phyloP scores from a whole-genome alignment of 345 rosid species.

The Firmiana major region DNA sequence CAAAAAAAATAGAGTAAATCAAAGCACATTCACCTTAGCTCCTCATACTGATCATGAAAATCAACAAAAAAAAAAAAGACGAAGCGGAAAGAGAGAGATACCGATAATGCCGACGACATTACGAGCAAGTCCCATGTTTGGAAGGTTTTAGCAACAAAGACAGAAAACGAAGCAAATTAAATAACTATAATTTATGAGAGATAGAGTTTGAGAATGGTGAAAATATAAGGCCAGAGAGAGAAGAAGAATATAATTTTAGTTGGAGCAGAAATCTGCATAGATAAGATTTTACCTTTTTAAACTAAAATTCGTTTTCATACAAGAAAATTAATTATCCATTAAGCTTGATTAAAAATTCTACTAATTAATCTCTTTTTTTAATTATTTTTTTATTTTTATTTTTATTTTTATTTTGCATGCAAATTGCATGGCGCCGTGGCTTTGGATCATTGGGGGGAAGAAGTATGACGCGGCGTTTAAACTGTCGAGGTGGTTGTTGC shows the following conservation, averaged over 20 bases:
- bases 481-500: neutral
- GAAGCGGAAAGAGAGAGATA: neutral
- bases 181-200: too few species aligned
- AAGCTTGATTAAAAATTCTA: neutral
- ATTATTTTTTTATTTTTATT: neutral
- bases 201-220: too few species aligned
- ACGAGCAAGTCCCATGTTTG: neutral
- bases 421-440: constrained; percentile 1
- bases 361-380: neutral
- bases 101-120: constrained; percentile 16
- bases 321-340: neutral
- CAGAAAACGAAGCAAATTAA: neutral
- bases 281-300: constrained; percentile 5
- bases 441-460: neutral
- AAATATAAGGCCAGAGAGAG: neutral
- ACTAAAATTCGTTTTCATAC: neutral
- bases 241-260: neutral
- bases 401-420: neutral
- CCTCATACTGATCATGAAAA: neutral
- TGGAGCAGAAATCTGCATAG: neutral
- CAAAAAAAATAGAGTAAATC: neutral
- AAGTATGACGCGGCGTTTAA: constrained; percentile 15
- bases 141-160: neutral
- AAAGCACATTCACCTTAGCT: neutral
- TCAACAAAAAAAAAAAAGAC: neutral